Percentiles rank a stretch among this genome's conserved stretches.
These are phyloP conservation scores for Monilinia aucupariae DNA, from an alignment of 2,329 filamentous ascomycete genomes.

Conservation along the genomic window DNA sequence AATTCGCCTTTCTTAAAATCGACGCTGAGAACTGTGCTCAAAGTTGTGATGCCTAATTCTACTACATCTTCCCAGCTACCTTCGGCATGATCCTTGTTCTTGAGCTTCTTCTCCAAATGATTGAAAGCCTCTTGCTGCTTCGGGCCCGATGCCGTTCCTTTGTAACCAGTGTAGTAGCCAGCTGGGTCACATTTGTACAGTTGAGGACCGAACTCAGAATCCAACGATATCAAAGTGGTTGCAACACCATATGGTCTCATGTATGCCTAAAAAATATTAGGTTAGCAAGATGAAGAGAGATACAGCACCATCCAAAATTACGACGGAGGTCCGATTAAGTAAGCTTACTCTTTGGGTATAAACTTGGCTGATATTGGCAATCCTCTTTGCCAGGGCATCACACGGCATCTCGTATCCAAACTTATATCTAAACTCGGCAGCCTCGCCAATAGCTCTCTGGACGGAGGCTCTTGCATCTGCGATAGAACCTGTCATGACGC, in stretches of 20 bases:
- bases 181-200: slow-evolving; percentile 98
- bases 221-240: slow-evolving; percentile 88
- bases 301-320: slow-evolving; percentile 33
- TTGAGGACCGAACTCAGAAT: slow-evolving; percentile 86
- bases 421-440: slow-evolving; percentile 97
- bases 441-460: slow-evolving; percentile 87
- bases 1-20: slow-evolving; percentile 99
- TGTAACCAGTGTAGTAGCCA: slow-evolving; percentile 97
- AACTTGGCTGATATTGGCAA: slow-evolving; percentile 99
- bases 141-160: slow-evolving; percentile 91
- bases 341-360: slow-evolving; percentile 86
- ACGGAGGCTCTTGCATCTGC: slow-evolving; percentile 93
- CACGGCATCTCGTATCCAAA: slow-evolving; percentile 99
- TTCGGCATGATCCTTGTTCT: slow-evolving; percentile 93
- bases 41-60: slow-evolving; percentile 87
- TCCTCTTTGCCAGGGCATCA: slow-evolving; percentile 89
- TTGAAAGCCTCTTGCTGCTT: slow-evolving; percentile 99
- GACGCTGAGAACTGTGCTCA: slow-evolving; percentile 95
- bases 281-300: slow-evolving; percentile 17
- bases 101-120: slow-evolving; percentile 98
- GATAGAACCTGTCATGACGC: slow-evolving; percentile 98
- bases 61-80: slow-evolving; percentile 97
- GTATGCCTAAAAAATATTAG: slow-evolving; percentile 60
- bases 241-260: slow-evolving; percentile 97
- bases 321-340: slow-evolving; percentile 21